Evolutionary conservation across 805 yeast genomes (phyloP), one percentile per base, ranked within the genome.

Genomic region (Suhomyces faveliae): DNA sequence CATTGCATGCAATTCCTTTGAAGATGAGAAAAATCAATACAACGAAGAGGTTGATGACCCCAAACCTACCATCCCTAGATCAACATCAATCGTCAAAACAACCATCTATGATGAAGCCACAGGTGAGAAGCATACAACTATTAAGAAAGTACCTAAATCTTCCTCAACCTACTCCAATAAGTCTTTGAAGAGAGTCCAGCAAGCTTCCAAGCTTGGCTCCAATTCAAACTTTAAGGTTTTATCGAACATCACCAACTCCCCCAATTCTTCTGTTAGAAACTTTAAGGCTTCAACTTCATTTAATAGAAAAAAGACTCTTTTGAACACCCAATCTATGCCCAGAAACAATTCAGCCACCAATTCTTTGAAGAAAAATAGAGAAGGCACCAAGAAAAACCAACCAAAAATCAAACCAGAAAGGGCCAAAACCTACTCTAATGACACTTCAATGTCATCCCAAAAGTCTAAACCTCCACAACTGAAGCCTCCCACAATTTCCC

Each of bases 251-350:
- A 68, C 73, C 3, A 69, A 70, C 38, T 60, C 67, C 3, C 46
- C 55, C 35, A 40, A 60, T 51, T 56, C 51, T 25, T 53, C 60
- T 15, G 48, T 48, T 33, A 54, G 51, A 41, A 58, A 54, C 15
- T 68, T 71, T 53, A 64, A 63, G 22, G 77, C 74, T 3, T 71
- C 76, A 2, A 70, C 63, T 43, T 66, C 77, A 3, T 63, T 67
- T 47, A 67, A 63, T 47, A 70, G 66, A 49, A 71, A 65, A 57
- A 67, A 62, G 46, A 56, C 62, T 13, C 45, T 67, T 43, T 52
- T 62, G 48, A 61, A 59, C 33, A 62, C 58, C 24, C 56, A 58
- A 42, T 59, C 59, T 21, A 42, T 29, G 21, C 29, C 44, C 12
- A 27, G 44, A 42, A 42, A 42, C 20, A 29, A 20, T n/a, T 42